These are phyloP conservation scores for Apiotrichum domesticum DNA, from an alignment of 1,284 basidiomycete genomes.

Conservation along the genomic window DNA sequence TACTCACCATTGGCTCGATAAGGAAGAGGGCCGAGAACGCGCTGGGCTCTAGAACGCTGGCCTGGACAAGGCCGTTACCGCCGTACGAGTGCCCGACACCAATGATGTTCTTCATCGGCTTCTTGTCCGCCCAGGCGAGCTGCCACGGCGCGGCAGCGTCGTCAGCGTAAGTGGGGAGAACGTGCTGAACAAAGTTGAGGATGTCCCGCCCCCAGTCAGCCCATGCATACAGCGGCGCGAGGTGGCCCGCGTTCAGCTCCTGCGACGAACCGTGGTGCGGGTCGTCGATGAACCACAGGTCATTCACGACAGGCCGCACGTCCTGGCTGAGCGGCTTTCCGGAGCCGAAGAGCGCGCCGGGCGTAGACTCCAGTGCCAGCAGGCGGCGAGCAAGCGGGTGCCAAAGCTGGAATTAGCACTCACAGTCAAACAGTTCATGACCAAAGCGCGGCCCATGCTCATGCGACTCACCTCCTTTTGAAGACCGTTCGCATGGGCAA, in stretches of 20 bases:
- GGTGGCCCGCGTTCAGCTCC: slow-evolving; percentile 56
- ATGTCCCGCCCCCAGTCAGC: slow-evolving; percentile 45
- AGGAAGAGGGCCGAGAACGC: slow-evolving; percentile 69
- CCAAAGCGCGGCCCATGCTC: not conserved
- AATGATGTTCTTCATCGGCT: slow-evolving; percentile 37
- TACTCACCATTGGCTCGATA: slow-evolving; percentile 60
- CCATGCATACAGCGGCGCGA: slow-evolving; percentile 45
- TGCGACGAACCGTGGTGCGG: slow-evolving; percentile 70
- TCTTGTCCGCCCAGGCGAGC: slow-evolving; percentile 7
- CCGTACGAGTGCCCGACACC: slow-evolving; percentile 77
- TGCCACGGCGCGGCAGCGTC: slow-evolving; percentile 1
- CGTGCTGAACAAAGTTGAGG: slow-evolving; percentile 45
- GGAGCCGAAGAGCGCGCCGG: slow-evolving; percentile 3
- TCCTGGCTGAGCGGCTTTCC: not conserved
- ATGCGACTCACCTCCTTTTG: slow-evolving; percentile 62
- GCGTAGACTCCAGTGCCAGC: slow-evolving; percentile 15
- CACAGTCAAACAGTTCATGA: too few relatives aligned
- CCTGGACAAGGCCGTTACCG: slow-evolving; percentile 59
- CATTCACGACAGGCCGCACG: slow-evolving; percentile 52
- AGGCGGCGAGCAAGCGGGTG: slow-evolving; percentile 57
- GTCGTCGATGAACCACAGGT: slow-evolving; percentile 73
- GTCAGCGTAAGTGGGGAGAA: slow-evolving; percentile 38
- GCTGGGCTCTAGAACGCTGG: slow-evolving; percentile 57
- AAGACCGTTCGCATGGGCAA: slow-evolving; percentile 74
- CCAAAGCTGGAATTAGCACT: slow-evolving; percentile 46